Base-by-base conservation (phyloP, 2,329 filamentous ascomycete genomes). In the Dactylellina parvicollis region DNA sequence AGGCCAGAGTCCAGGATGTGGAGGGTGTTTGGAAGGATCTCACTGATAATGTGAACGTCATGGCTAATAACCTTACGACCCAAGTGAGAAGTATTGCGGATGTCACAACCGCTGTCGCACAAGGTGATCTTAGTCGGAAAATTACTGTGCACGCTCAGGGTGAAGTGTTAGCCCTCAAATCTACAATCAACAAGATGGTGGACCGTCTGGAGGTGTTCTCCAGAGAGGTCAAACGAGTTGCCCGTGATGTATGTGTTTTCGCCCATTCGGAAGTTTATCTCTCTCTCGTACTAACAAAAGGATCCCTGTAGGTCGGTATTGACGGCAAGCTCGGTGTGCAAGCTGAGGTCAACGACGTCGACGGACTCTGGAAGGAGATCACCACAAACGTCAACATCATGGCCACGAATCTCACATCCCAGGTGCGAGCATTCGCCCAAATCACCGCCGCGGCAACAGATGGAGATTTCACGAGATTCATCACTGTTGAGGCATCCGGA, bases 161-260 rank as follows among this genome's bases (percentile, higher is more conserved):
- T 82, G 94, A 98, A 81, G 96, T 98, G 76, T 87, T 95, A 76
- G 89, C 96, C 1, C 83, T 98, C 57, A 97, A 97, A 80, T 92
- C 96, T 79, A 98, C 94, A 44, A 96, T 97, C 83, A 97, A 97
- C 81, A 94, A 97, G 88, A 97, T 97, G 94, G 94, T 98, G 76
- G 93, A 93, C 80, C 88, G 94, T 75, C 83, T 99, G 55, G 96
- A 95, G 71, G 94, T 94, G 76, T 98, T 97, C 86, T 96, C 93
- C 64, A 92, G 96, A 77, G 93, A 96, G 79, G 90, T 99, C 75
- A 95, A 98, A 82, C 88, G 93, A 77, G 94, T 99, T 28, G 94
- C 94, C 69, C 93, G 95, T 78, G 95, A 98, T 81, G 95, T 98
- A 77, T 57, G 66, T 64, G 30, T 7, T 4, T 1, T 14, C 3